phyloP scores from a whole-genome alignment of 2,329 filamentous ascomycete species.

The Talaromyces sp. region DNA sequence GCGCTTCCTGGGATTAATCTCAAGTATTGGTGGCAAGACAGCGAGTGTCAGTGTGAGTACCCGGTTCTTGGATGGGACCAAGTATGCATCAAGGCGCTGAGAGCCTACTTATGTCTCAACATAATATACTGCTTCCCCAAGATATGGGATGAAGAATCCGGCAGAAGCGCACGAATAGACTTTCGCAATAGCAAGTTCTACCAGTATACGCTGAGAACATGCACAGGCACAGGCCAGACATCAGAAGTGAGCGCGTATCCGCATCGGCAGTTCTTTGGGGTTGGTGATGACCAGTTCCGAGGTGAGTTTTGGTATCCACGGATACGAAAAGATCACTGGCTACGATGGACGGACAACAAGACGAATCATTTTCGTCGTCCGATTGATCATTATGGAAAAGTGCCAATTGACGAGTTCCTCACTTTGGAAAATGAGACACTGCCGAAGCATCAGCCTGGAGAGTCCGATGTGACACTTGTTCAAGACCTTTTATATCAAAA shows the following conservation, averaged over 20 bases:
- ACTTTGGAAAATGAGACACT: neutral
- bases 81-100: neutral
- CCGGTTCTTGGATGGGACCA: neutral
- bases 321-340: neutral
- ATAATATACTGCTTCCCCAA: neutral
- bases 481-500: neutral
- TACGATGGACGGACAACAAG: neutral
- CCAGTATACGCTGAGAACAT: neutral
- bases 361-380: no score
- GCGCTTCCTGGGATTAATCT: neutral
- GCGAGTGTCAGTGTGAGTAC: neutral
- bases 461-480: neutral
- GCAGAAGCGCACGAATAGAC: neutral
- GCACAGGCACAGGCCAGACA: neutral
- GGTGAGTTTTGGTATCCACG: neutral
- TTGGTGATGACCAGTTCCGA: neutral
- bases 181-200: slow-evolving; percentile 2
- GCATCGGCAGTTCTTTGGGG: slow-evolving; percentile 3
- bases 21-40: neutral
- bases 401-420: neutral
- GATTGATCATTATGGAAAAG: neutral
- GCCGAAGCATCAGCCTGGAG: neutral
- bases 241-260: neutral
- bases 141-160: neutral
- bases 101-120: neutral